Evolutionary conservation across 2,329 filamentous ascomycete genomes (phyloP).

Genomic region (Pseudomassariella vexata): DNA sequence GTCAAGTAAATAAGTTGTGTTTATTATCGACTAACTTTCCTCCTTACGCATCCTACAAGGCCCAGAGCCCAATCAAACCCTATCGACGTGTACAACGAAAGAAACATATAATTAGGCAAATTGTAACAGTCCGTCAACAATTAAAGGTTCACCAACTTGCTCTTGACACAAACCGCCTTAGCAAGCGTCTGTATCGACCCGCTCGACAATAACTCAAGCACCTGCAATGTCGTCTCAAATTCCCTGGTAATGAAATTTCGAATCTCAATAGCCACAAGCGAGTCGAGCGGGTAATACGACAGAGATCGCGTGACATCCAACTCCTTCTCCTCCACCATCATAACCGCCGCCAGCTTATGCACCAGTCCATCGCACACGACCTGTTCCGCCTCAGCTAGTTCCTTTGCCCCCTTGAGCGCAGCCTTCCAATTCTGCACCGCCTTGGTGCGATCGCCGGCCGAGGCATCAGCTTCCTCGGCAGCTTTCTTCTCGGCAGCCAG

Average conservation of each 20-base stretch:
- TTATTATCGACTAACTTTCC: no score
- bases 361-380: constrained; percentile 38
- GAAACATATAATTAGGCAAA: no score
- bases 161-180: constrained; percentile 41
- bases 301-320: constrained; percentile 37
- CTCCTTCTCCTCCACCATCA: constrained; percentile 44
- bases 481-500: constrained; percentile 33
- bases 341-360: constrained; percentile 39
- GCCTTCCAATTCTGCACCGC: constrained; percentile 38
- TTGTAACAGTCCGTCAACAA: no score
- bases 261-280: constrained; percentile 43
- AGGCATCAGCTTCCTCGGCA: constrained; percentile 27
- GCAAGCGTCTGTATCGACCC: constrained; percentile 43
- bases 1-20: no score
- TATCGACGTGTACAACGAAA: no score
- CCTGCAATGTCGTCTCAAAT: constrained; percentile 45
- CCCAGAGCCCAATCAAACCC: no score
- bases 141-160: constrained; percentile 29
- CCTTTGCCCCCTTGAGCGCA: constrained; percentile 34
- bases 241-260: constrained; percentile 45
- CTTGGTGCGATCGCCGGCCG: constrained; percentile 15
- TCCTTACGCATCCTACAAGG: no score
- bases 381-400: constrained; percentile 37
- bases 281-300: constrained; percentile 39
- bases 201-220: constrained; percentile 48